A percentile compares a stretch with the other conserved stretches of the same genome.
Conservation (phyloP, 2,329 filamentous ascomycete genomes). For the Nigrospora osmanthi region DNA sequence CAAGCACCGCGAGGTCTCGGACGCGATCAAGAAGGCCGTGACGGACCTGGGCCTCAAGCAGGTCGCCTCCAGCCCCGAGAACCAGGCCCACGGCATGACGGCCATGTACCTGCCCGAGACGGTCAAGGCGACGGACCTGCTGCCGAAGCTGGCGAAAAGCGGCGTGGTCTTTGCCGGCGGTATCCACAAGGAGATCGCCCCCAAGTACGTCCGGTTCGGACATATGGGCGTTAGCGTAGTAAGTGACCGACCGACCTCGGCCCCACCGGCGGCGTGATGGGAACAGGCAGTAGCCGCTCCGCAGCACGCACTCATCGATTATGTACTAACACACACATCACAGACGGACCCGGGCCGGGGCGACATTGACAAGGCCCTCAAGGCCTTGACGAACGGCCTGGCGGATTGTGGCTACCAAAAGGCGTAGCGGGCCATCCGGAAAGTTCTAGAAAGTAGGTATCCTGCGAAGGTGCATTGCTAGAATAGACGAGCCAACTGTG, state of each 20-base stretch:
- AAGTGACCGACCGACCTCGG: conserved; percentile 23
- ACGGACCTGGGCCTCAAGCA: conserved; percentile 78
- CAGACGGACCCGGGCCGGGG: conserved; percentile 67
- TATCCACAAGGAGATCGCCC: conserved; percentile 89
- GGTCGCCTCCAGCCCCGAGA: conserved; percentile 74
- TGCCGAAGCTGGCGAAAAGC: conserved; percentile 78
- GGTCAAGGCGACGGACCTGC: conserved; percentile 70
- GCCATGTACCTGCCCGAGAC: conserved; percentile 90
- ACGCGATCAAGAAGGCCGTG: conserved; percentile 80
- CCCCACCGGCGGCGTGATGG: too few relatives aligned
- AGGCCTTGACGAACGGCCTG: conserved; percentile 67
- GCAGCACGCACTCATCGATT: not conserved
- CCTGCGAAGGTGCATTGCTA: too few relatives aligned
- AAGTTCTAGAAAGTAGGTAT: too few relatives aligned
- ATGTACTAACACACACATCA: conserved; percentile 6
- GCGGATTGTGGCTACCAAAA: conserved; percentile 62
- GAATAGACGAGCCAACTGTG: too few relatives aligned
- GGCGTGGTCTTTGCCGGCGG: conserved; percentile 93
- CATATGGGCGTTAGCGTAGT: conserved; percentile 95
- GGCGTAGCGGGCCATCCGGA: conserved; percentile 16
- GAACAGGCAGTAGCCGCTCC: too few relatives aligned
- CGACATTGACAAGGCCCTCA: conserved; percentile 79
- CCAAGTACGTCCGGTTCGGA: conserved; percentile 90
- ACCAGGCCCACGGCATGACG: conserved; percentile 97
- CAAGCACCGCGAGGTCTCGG: conserved; percentile 68